Conservation (phyloP, 2,329 filamentous ascomycete genomes). For the Trichophyton mentagrophytes region DNA sequence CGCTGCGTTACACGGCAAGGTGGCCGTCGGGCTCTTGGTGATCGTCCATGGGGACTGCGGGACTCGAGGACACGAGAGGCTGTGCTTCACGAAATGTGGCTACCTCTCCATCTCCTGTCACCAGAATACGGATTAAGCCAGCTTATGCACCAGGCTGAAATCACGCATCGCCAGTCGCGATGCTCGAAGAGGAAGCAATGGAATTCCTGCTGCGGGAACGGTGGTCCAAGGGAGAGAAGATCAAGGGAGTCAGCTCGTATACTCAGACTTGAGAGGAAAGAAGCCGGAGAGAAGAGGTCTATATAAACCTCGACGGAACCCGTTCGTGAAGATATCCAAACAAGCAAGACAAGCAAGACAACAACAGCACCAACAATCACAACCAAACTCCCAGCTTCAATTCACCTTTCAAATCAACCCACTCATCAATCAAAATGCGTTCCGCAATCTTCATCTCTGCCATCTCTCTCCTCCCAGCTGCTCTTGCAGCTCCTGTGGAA, state of each 20-base stretch:
- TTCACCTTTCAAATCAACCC: not conserved
- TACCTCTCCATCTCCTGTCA: not conserved
- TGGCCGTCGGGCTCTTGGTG: not conserved
- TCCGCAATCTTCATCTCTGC: conserved; percentile 32
- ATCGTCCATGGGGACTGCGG: not conserved
- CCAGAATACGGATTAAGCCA: not conserved
- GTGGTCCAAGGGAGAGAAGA: not conserved
- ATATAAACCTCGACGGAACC: not conserved
- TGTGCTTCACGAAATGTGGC: not conserved
- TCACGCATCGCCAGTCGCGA: not conserved
- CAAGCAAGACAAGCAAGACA: not conserved
- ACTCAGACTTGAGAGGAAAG: not conserved
- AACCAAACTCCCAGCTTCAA: not conserved
- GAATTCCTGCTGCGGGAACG: not conserved
- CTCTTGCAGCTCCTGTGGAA: conserved; percentile 1
- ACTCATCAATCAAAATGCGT: conserved; percentile 32
- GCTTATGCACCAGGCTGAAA: not conserved
- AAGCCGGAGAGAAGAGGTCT: not conserved
- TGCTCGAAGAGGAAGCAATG: not conserved
- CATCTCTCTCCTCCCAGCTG: conserved; percentile 21
- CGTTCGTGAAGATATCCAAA: not conserved
- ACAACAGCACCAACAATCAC: not conserved
- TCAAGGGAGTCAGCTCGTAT: not conserved
- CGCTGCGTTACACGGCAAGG: not conserved
- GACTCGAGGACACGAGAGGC: not conserved